Conservation (phyloP, 2,329 filamentous ascomycete species). For the Colletotrichum sp. region DNA sequence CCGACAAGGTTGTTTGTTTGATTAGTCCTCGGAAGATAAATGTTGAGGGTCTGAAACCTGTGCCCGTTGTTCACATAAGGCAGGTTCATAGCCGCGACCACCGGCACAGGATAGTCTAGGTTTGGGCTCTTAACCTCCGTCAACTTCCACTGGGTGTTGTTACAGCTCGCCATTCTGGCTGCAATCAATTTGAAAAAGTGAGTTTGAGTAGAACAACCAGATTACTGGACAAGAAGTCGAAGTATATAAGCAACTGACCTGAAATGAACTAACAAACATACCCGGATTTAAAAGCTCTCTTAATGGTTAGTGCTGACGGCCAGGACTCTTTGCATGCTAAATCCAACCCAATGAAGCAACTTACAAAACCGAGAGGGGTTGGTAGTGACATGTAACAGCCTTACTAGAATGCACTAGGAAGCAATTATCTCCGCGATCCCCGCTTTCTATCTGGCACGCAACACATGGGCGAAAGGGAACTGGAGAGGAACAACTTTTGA, state of each 20-base stretch:
- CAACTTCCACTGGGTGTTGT: neutral
- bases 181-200: neutral
- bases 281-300: neutral
- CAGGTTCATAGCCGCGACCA: neutral
- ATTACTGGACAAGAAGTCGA: neutral
- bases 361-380: neutral
- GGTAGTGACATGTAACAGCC: rapidly evolving
- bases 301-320: neutral
- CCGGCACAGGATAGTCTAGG: neutral
- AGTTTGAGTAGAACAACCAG: neutral
- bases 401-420: neutral
- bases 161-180: neutral
- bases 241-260: neutral
- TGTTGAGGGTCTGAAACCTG: neutral
- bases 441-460: neutral
- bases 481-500: neutral
- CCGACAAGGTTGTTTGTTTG: neutral
- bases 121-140: neutral
- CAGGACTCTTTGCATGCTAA: neutral
- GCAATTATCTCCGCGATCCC: neutral
- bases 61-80: neutral
- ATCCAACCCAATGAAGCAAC: neutral
- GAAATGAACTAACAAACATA: neutral
- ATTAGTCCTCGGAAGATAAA: neutral
- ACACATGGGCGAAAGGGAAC: neutral